Base-by-base conservation (phyloP, 306 rosid species). In the Sicyos edulis region DNA sequence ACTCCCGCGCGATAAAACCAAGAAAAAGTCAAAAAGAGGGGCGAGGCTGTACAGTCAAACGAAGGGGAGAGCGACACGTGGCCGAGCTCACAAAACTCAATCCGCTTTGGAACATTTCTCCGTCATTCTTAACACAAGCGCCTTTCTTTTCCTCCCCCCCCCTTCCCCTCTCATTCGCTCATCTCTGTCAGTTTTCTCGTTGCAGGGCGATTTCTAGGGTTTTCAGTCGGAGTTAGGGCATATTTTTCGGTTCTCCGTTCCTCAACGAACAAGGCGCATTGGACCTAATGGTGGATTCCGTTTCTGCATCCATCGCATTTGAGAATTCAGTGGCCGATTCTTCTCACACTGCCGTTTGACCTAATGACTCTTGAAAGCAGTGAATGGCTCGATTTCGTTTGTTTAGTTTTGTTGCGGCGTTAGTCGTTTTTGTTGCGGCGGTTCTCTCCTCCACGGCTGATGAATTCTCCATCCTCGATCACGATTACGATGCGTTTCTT, bases 331-430 rank as follows among this genome's bases (percentile, higher is more conserved):
- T 55, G 71, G 68, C 82, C 56, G 80, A 86, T 70, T 79, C 45
- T 70, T 79, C 45, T 68, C 4, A n/a, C 8, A n/a, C 10, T 1
- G 65, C 24, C 73, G 52, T 80, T 37, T 54, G 75, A 75, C 84
- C 92, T 84, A 55, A 95, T 95, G 97, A 91, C 87, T 89, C 40
- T 82, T 72, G 73, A 72, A 21, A 70, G 83, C 70, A 70, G 83
- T 83, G 86, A 85, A 95, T 95, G 99, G 96, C 99, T 86, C 96
- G 86, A 83, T 86, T 87, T 71, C 77, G 44, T 75, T 77, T 86
- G 81, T 67, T 78, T 62, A 40, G 78, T 45, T 40, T 78, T 78
- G 44, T 68, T 75, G 44, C 32, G 37, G 22, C 86, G 60, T 8
- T 71, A 13, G 68, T 61, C 1, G 72, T 76, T 54, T 67, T 83